Evolutionary conservation across 2,329 filamentous ascomycete genomes (phyloP).

Genomic region (Fusarium circinatum): DNA sequence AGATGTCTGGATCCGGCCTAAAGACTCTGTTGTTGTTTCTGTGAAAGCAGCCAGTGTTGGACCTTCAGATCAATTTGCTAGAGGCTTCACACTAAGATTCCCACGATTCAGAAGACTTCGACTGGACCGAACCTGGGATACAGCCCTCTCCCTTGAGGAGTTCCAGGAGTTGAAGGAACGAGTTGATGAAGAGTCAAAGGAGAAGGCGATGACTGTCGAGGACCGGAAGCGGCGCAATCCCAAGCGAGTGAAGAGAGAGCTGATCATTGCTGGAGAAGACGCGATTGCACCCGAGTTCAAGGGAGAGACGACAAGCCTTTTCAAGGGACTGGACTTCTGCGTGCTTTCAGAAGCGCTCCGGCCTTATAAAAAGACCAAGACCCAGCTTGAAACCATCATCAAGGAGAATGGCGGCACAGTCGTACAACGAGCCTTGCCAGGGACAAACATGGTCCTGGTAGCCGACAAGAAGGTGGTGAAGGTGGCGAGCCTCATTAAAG

Average conservation of each 20-base stretch:
- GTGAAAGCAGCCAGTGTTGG: constrained; percentile 88
- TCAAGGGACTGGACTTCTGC: constrained; percentile 82
- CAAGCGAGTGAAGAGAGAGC: constrained; percentile 74
- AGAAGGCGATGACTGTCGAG: constrained; percentile 82
- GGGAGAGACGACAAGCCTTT: constrained; percentile 71
- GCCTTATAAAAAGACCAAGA: constrained; percentile 79
- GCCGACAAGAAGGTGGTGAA: constrained; percentile 85
- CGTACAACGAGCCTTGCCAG: constrained; percentile 75
- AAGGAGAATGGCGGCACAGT: constrained; percentile 85
- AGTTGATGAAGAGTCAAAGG: constrained; percentile 75
- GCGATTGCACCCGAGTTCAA: constrained; percentile 56
- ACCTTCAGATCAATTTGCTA: constrained; percentile 80
- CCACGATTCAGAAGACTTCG: constrained; percentile 87
- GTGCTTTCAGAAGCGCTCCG: constrained; percentile 80
- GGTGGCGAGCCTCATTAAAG: constrained; percentile 83
- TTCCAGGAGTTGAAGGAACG: constrained; percentile 77
- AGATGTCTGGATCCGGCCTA: constrained; percentile 92
- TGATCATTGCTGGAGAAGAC: constrained; percentile 77
- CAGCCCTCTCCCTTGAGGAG: constrained; percentile 79
- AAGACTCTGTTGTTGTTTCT: constrained; percentile 85
- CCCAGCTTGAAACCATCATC: constrained; percentile 81
- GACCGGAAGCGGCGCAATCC: constrained; percentile 65
- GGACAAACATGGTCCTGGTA: constrained; percentile 73
- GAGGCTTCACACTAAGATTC: constrained; percentile 83
- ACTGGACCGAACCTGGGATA: constrained; percentile 85